phyloP scores from a whole-genome alignment of 2,329 filamentous ascomycete species.

The Gnomoniopsis sp. region DNA sequence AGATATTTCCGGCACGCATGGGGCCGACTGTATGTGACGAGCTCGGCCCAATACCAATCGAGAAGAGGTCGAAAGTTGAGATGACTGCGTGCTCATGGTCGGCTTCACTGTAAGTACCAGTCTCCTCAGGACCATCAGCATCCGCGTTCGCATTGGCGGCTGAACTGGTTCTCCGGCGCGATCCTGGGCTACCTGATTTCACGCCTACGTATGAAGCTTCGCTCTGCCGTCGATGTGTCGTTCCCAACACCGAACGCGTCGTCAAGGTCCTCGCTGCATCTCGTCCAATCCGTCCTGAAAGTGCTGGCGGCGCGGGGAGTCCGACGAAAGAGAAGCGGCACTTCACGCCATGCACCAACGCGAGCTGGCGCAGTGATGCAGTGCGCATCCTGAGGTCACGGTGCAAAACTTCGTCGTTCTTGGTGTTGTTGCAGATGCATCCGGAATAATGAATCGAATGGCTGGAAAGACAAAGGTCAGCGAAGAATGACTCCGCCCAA shows the following conservation, averaged over 20 bases:
- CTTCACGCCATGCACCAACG: conserved; percentile 3
- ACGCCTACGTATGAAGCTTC: background rate
- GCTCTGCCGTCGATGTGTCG: background rate
- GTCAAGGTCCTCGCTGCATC: background rate
- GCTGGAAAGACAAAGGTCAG: background rate
- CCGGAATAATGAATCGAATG: background rate
- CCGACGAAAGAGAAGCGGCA: background rate
- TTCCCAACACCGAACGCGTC: background rate
- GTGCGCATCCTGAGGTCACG: background rate
- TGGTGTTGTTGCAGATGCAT: background rate
- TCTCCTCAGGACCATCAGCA: conserved; percentile 14
- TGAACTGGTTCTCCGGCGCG: background rate
- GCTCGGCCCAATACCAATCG: conserved; percentile 48
- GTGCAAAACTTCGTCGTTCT: background rate
- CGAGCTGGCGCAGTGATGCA: conserved; percentile 14
- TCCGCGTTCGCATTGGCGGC: background rate
- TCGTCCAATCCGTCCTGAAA: background rate
- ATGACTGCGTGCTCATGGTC: conserved; percentile 51
- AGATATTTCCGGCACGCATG: conserved; percentile 51
- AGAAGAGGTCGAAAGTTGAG: conserved; percentile 49
- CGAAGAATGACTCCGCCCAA: background rate
- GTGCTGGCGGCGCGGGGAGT: background rate
- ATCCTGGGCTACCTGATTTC: too few relatives aligned
- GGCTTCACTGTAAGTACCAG: conserved; percentile 44
- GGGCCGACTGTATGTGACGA: conserved; percentile 50